Evolutionary conservation across 2,329 filamentous ascomycete species (phyloP), one percentile per base, ranked within the genome.

Genomic region (Boeremia lycopersici): DNA sequence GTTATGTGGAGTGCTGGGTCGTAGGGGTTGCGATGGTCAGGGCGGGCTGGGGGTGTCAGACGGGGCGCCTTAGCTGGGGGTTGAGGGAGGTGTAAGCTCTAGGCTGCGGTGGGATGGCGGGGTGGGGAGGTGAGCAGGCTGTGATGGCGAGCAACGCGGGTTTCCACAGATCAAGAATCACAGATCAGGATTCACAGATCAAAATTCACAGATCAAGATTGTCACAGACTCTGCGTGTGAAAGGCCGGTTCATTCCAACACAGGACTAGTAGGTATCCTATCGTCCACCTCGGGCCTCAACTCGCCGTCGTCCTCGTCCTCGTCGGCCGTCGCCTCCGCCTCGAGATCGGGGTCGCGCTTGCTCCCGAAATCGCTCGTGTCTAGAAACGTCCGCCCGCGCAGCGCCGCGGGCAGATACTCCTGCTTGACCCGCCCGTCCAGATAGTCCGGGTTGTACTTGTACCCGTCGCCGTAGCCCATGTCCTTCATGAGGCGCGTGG

Each of bases 391-490:
- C 42, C 89, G 82, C 0, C 88, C 91, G 31, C 79, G 73, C 7
- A 99, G 74, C 50, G 84, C 84, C 10, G 91, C 88, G 0, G 95
- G 95, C n/a, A 99, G 75, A 75, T 98, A 99, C 23, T 93, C 89
- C 77, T 99, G 95, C 60, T 81, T 83, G 0, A 98, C 93, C 63
- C 79, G 85, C 0, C 95, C 95, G 57, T 93, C 86, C 45, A 84
- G 77, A 69, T 93, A 99, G 64, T 96, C 90, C 0, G 95, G 95
- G 63, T 96, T 96, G 70, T 99, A 98, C 75, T 98, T 98, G 76
- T 99, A 99, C 72, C 92, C 90, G 44, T 86, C 88, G 0, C 93
- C 93, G 69, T 92, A 96, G 0, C 91, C 93, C 62, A 98, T 78
- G 63, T 97, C 93, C 67, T 93, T 90, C 93, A 99, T 96, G 61